phyloP scores from a whole-genome alignment of 2,329 filamentous ascomycete species.

The Stachybotrys echinatus region DNA sequence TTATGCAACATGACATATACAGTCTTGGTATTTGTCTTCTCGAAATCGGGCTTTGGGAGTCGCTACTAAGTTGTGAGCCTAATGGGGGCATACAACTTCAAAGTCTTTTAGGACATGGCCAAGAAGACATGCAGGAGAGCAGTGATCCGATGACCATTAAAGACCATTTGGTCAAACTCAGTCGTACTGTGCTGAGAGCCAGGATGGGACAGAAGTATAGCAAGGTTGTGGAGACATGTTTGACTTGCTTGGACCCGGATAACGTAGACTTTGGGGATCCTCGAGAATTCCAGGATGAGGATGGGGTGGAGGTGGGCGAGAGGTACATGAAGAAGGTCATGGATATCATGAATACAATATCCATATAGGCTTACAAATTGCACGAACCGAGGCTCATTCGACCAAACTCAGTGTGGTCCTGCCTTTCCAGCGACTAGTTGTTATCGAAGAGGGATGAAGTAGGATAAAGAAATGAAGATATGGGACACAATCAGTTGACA shows the following conservation, averaged over 20 bases:
- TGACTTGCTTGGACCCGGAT: slow-evolving; percentile 23
- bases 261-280: slow-evolving; percentile 22
- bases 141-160: background rate
- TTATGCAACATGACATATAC: slow-evolving; percentile 47
- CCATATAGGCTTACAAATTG: no score
- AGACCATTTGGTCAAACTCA: slow-evolving; percentile 14
- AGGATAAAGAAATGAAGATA: no score
- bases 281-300: slow-evolving; percentile 20
- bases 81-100: no score
- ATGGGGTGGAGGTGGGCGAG: slow-evolving; percentile 22
- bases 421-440: no score
- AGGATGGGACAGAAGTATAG: slow-evolving; percentile 24
- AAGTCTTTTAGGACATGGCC: no score
- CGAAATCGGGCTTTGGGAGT: slow-evolving; percentile 34
- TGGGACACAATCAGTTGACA: no score
- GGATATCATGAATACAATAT: slow-evolving; percentile 1
- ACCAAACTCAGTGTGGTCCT: no score
- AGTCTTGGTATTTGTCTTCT: slow-evolving; percentile 36
- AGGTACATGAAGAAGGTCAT: slow-evolving; percentile 22
- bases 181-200: slow-evolving; percentile 20
- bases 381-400: no score
- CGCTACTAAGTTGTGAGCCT: slow-evolving; percentile 21
- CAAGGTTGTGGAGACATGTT: slow-evolving; percentile 24
- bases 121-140: no score
- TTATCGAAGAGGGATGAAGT: no score